Percentiles rank a stretch among this genome's conserved stretches.
Conservation (phyloP, 768 basidiomycete genomes). For the Peribolospora baueri region DNA sequence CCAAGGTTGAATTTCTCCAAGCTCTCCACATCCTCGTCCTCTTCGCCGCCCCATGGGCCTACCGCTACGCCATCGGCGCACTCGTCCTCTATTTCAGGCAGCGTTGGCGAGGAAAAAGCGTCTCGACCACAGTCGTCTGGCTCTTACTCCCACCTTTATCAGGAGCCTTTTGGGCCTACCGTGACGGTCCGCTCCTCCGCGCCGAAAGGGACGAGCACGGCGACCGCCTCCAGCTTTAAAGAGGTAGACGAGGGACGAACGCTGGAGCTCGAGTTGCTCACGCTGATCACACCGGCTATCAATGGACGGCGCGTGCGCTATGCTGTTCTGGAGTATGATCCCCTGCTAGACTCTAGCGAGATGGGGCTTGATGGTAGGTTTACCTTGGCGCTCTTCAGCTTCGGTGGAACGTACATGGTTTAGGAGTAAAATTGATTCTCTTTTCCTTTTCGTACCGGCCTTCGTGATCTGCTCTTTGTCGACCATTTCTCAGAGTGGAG, state of each 20-base stretch:
- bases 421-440: background rate
- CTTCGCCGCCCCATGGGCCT: background rate
- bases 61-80: constrained; percentile 2
- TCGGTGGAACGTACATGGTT: constrained; percentile 1
- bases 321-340: constrained; percentile 41
- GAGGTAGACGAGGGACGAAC: constrained; percentile 30
- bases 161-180: constrained; percentile 9
- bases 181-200: constrained; percentile 41
- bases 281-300: background rate
- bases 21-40: constrained; percentile 4
- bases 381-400: background rate
- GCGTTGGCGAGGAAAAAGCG: too few relatives aligned
- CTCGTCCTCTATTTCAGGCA: background rate
- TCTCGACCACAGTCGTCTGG: too few relatives aligned
- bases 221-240: constrained; percentile 43
- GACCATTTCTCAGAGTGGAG: constrained; percentile 45
- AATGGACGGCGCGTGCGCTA: constrained; percentile 7
- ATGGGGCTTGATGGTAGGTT: constrained; percentile 48
- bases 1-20: constrained; percentile 1
- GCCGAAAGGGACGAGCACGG: constrained; percentile 47
- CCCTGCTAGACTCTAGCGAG: constrained; percentile 68
- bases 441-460: constrained; percentile 1
- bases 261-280: background rate
- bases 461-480: background rate
- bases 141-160: too few relatives aligned